These are phyloP conservation scores for Xylaria sp. DNA, from an alignment of 2,329 filamentous ascomycete species.

Conservation along the genomic window DNA sequence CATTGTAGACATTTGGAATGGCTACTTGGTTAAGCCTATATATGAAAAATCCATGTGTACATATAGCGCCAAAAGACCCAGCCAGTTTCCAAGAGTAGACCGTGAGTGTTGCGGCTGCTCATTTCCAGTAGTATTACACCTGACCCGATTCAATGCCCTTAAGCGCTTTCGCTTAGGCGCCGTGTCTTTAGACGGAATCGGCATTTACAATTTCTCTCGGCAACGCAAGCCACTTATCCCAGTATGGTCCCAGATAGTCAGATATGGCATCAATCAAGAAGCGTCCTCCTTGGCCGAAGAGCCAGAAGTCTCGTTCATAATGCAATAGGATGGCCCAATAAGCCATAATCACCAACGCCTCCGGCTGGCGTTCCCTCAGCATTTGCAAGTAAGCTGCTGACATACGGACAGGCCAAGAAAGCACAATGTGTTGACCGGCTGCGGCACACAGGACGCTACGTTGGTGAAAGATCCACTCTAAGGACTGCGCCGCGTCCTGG, in stretches of 20 bases:
- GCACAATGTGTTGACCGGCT: conserved; percentile 1
- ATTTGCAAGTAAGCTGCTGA: conserved; percentile 16
- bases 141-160: too few relatives aligned
- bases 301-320: conserved; percentile 22
- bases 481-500: conserved; percentile 9
- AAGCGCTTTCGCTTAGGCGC: too few relatives aligned
- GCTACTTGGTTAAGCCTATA: too few relatives aligned
- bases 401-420: conserved; percentile 22
- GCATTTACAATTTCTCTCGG: conserved; percentile 11
- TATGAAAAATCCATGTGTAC: too few relatives aligned
- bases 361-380: conserved; percentile 16
- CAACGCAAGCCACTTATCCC: conserved; percentile 15
- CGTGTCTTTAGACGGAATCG: not conserved
- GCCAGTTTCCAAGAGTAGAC: too few relatives aligned
- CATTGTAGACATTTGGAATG: not conserved
- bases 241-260: conserved; percentile 12
- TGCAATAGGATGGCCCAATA: conserved; percentile 21
- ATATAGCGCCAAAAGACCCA: too few relatives aligned
- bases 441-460: not conserved
- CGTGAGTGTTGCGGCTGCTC: too few relatives aligned
- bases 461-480: conserved; percentile 4
- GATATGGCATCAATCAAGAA: conserved; percentile 23
- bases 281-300: conserved; percentile 18
- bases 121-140: too few relatives aligned
- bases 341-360: conserved; percentile 26